Evolutionary conservation across 1,284 basidiomycete species (phyloP), one percentile per base, ranked within the genome.

Genomic region (Trametes polyzona): DNA sequence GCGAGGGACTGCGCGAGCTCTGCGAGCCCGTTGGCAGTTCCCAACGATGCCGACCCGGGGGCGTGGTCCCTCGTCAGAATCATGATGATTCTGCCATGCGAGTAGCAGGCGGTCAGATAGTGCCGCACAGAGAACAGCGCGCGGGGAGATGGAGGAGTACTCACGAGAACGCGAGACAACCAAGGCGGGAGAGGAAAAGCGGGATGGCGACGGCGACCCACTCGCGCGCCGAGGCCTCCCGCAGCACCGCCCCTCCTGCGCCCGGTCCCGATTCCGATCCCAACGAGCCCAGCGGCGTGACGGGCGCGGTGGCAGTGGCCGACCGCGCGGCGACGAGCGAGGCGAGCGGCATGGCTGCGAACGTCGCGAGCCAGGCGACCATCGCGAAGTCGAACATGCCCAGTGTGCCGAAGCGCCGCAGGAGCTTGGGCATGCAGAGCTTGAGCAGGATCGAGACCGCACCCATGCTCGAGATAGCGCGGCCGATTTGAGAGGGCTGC

Each of bases 1-100:
- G 84, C 77, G 3, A 79, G 65, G 53, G 81, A 82, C 76, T 86
- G 83, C 7, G 77, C 71, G 47, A 84, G 78, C 64, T 87, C 84
- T 0, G 85, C 78, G n/a, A 88, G 69, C 4, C 86, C 87, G 61
- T 87, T 88, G 2, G 81, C 80, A 46, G 80, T 77, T 0, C 85
- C 86, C 16, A 89, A 73, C n/a, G 79, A 77, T 12, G 75, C 73
- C 4, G 80, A 72, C 9, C 72, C 78, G 0, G 84, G 86, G 0
- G 79, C 73, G 47, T 80, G 74, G 41, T 83, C 78, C 61, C 83
- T 84, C 23, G 80, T 76, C 16, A 89, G 71, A 27, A 89, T 76
- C 79, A 88, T 82, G 67, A 81, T 84, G 35, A 83, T 66, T 10
- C 86, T 88, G 54, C 14, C 7, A 32, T 21, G 3, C 24, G 33